Percentiles rank a stretch among this genome's conserved stretches.
These are phyloP conservation scores for Exophiala aquamarina DNA, from an alignment of 2,329 filamentous ascomycete genomes.

Conservation along the genomic window DNA sequence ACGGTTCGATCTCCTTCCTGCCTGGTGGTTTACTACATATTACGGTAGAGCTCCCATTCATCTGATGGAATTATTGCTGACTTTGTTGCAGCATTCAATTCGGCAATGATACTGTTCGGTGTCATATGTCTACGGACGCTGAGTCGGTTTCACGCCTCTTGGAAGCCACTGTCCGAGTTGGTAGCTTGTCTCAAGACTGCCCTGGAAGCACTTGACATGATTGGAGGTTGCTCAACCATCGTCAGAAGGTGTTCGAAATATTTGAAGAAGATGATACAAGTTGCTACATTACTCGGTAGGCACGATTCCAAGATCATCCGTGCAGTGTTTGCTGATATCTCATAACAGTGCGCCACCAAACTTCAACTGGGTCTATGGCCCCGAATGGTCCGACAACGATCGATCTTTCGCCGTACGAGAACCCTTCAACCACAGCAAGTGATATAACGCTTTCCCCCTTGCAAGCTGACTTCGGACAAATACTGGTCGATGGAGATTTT, in stretches of 20 bases:
- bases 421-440: too few relatives aligned
- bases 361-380: too few relatives aligned
- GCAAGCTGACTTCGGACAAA: slow-evolving; percentile 3
- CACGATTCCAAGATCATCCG: too few relatives aligned
- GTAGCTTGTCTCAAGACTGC: not conserved
- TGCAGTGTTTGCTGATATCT: too few relatives aligned
- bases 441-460: slow-evolving; percentile 1
- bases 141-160: not conserved
- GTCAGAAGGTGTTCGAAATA: slow-evolving; percentile 7
- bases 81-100: slow-evolving; percentile 5
- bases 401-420: too few relatives aligned
- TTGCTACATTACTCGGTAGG: slow-evolving; percentile 5
- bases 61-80: not conserved
- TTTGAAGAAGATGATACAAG: slow-evolving; percentile 9
- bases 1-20: slow-evolving; percentile 1
- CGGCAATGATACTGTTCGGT: slow-evolving; percentile 7
- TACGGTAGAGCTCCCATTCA: not conserved
- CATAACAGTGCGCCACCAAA: too few relatives aligned
- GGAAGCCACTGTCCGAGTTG: not conserved
- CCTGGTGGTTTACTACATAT: slow-evolving; percentile 6
- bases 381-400: too few relatives aligned
- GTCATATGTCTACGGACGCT: slow-evolving; percentile 4
- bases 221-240: slow-evolving; percentile 1
- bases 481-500: slow-evolving; percentile 7
- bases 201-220: slow-evolving; percentile 5